Evolutionary conservation across 2,329 filamentous ascomycete genomes (phyloP), one percentile per base, ranked within the genome.

Genomic region (Epichloe typhina): DNA sequence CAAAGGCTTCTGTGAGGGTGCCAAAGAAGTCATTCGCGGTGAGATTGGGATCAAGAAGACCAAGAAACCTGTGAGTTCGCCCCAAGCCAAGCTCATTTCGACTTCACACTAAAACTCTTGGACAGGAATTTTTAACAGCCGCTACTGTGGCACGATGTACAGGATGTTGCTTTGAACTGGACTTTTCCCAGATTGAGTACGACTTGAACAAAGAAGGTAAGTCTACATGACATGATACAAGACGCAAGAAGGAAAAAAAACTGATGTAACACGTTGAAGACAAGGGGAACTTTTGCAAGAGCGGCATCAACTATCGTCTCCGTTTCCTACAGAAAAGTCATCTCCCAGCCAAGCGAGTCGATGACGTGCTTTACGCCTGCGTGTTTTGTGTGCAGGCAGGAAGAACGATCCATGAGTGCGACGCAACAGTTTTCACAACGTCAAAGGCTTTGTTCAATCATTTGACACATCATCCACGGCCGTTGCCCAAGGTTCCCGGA

Each of bases 321-420:
- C 73, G 77, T 1, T 74, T 80, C 53, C 68, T 80, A 4, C 74
- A 76, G 55, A 80, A 80, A 59, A 72, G 71, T 48, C 77, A 80
- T 58, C 51, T 80, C 5, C 61, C 70, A 0, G 71, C 73, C 5
- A 70, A 69, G 50, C 66, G 72, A 13, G 64, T 72, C 15, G 76
- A 79, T 42, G 76, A 79, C 53, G 67, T 74, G 48, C 59, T 76
- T 43, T 80, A 77, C 56, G 75, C 66, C 3, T 80, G 77, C 54
- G 55, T 76, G 1, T 79, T 80, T 57, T 80, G 77, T 58, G 64
- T 77, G 4, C 68, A 73, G 5, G 54, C 65, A 17, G 74, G 74
- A 0, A 66, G 59, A n/a, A 78, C 75, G 0, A 60, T 71, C 2
- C 73, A 79, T 46, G 69, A 74, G 50, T 74, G 73, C 55, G 77